A percentile compares a stretch with the other conserved stretches of the same genome.
phyloP scores from a whole-genome alignment of 768 basidiomycete genomes.

The Auriscalpium orientale region DNA sequence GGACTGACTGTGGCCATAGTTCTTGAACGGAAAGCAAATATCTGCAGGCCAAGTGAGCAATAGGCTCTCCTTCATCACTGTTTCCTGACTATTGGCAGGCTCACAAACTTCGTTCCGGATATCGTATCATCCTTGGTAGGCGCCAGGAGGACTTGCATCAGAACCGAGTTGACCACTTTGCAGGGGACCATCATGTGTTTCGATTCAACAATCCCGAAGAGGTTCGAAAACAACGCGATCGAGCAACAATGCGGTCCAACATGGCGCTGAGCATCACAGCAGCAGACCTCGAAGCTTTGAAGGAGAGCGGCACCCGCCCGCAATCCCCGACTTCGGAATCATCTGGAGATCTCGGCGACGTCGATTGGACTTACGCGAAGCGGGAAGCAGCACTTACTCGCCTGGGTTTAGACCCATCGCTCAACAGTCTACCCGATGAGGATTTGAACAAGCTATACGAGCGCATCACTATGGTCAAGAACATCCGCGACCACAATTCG shows the following conservation, averaged over 20 bases:
- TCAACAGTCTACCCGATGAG: slow-evolving; percentile 91
- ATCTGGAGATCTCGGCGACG: slow-evolving; percentile 57
- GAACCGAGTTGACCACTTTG: not conserved
- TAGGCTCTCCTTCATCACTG: not conserved
- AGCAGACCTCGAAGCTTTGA: slow-evolving; percentile 51
- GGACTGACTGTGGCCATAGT: slow-evolving; percentile 36
- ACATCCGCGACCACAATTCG: slow-evolving; percentile 71
- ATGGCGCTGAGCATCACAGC: slow-evolving; percentile 59
- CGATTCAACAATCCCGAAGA: slow-evolving; percentile 95
- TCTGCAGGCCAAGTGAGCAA: slow-evolving; percentile 60
- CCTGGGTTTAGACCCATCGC: slow-evolving; percentile 78
- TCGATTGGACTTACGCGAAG: slow-evolving; percentile 97
- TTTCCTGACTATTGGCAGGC: slow-evolving; percentile 31
- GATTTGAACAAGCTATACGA: slow-evolving; percentile 92
- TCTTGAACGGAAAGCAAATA: slow-evolving; percentile 90
- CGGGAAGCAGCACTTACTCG: slow-evolving; percentile 87
- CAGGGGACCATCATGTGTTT: slow-evolving; percentile 95
- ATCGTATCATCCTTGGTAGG: slow-evolving; percentile 90
- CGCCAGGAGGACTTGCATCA: slow-evolving; percentile 5
- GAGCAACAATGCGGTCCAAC: slow-evolving; percentile 65
- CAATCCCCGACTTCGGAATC: slow-evolving; percentile 63
- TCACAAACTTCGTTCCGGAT: slow-evolving; percentile 87
- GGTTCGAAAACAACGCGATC: slow-evolving; percentile 85
- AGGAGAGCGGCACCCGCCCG: slow-evolving; percentile 52
- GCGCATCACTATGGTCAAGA: slow-evolving; percentile 89